phyloP scores from a whole-genome alignment of 2,329 filamentous ascomycete genomes.

The Gnomoniopsis sp. region DNA sequence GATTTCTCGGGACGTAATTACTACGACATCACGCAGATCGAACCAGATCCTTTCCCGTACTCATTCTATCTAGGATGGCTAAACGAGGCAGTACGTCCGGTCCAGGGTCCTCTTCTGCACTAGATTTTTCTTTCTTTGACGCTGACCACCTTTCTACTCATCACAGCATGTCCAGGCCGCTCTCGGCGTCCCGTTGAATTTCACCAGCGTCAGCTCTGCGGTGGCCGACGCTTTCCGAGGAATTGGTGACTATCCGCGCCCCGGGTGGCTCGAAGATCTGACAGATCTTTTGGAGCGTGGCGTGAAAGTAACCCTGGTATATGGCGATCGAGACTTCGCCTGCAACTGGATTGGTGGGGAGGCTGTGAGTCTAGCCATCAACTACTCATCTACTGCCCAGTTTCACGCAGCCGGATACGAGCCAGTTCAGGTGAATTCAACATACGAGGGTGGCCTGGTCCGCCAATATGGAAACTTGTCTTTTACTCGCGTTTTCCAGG shows the following conservation, averaged over 20 bases:
- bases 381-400: constrained; percentile 53
- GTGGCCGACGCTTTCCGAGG: constrained; percentile 38
- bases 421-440: constrained; percentile 55
- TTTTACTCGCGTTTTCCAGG: constrained; percentile 53
- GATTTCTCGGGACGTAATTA: constrained; percentile 34
- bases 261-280: constrained; percentile 36
- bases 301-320: constrained; percentile 51
- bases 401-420: constrained; percentile 64
- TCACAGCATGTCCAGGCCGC: constrained; percentile 47
- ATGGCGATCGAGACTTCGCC: constrained; percentile 53
- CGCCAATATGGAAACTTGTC: constrained; percentile 64
- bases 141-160: constrained; percentile 25
- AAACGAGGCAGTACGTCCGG: constrained; percentile 28
- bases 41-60: constrained; percentile 45
- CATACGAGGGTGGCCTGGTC: constrained; percentile 51
- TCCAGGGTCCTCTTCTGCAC: not conserved
- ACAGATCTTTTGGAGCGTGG: constrained; percentile 50
- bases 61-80: constrained; percentile 51
- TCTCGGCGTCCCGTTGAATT: constrained; percentile 58
- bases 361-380: constrained; percentile 47
- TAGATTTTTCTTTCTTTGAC: not conserved
- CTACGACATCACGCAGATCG: constrained; percentile 51
- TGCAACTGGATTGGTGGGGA: constrained; percentile 50
- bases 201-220: constrained; percentile 38
- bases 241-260: constrained; percentile 26